Conservation (phyloP, 495 filamentous ascomycete genomes). For the Filosporella fistucella region DNA sequence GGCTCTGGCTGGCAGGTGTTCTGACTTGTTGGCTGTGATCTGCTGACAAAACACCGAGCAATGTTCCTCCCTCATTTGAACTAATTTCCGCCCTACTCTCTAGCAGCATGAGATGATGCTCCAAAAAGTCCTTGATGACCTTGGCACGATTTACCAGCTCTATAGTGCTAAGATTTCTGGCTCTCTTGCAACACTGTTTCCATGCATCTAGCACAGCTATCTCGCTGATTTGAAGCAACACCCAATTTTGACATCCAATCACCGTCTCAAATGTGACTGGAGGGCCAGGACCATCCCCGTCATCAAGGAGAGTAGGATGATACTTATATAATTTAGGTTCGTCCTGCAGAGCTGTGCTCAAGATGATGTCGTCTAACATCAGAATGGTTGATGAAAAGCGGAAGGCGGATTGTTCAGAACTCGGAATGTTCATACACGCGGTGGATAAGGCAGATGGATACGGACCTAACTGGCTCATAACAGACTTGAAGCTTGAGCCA, state of each 20-base stretch:
- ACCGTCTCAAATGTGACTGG: constrained; percentile 26
- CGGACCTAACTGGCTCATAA: constrained; percentile 30
- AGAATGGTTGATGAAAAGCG: constrained; percentile 46
- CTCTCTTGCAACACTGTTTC: constrained; percentile 28
- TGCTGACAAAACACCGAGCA: constrained; percentile 6
- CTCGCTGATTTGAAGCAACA: constrained; percentile 29
- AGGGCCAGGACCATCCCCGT: constrained; percentile 4
- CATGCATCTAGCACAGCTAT: constrained; percentile 32
- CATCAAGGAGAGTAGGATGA: constrained; percentile 31
- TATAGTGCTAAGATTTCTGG: constrained; percentile 29
- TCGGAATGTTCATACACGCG: constrained; percentile 6
- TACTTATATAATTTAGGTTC: constrained; percentile 36
- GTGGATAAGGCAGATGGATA: constrained; percentile 19
- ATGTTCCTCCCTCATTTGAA: neutral
- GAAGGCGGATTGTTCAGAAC: constrained; percentile 44
- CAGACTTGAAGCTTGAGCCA: constrained; percentile 20
- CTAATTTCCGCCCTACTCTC: constrained; percentile 2
- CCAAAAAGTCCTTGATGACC: constrained; percentile 24
- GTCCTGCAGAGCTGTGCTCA: constrained; percentile 37
- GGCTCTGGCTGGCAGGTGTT: constrained; percentile 6
- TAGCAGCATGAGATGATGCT: constrained; percentile 6
- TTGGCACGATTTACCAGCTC: constrained; percentile 30
- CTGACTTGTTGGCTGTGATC: neutral
- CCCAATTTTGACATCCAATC: constrained; percentile 31
- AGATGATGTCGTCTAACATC: constrained; percentile 44